phyloP scores from a whole-genome alignment of 78 protist species.

The Bodo saltans region DNA sequence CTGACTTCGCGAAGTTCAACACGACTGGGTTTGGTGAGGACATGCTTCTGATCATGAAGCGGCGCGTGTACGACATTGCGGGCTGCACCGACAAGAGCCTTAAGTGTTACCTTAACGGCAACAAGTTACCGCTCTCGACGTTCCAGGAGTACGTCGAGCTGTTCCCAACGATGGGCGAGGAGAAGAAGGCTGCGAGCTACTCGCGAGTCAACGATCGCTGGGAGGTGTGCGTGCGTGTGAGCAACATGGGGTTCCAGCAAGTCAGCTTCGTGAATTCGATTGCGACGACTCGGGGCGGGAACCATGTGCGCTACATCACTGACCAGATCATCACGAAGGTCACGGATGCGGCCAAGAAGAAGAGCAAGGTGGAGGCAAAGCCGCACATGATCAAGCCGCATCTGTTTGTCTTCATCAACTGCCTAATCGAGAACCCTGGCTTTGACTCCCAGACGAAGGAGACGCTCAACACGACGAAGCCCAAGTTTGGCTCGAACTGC shows the following conservation, averaged over 20 bases:
- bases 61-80: constrained; percentile 90
- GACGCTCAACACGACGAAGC: constrained; percentile 60
- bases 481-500: constrained; percentile 78
- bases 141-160: constrained; percentile 72
- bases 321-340: constrained; percentile 53
- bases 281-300: constrained; percentile 92
- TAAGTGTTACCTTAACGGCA: constrained; percentile 38
- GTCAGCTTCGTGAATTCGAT: constrained; percentile 94
- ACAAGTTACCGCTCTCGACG: not conserved
- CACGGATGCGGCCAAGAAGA: constrained; percentile 42
- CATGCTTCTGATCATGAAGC: constrained; percentile 56
- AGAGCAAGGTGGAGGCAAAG: constrained; percentile 59
- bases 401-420: constrained; percentile 83
- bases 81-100: constrained; percentile 38
- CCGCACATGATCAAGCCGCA: constrained; percentile 68
- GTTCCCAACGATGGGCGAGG: constrained; percentile 27
- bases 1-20: constrained; percentile 62
- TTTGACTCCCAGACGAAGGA: constrained; percentile 96
- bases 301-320: constrained; percentile 81
- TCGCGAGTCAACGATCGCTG: constrained; percentile 42
- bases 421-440: constrained; percentile 93
- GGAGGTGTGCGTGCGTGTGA: constrained; percentile 31
- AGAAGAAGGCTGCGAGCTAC: constrained; percentile 10
- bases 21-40: constrained; percentile 73
- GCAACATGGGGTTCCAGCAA: constrained; percentile 56